Evolutionary conservation across 1,284 basidiomycete species (phyloP).

Genomic region (Pascua sp.): DNA sequence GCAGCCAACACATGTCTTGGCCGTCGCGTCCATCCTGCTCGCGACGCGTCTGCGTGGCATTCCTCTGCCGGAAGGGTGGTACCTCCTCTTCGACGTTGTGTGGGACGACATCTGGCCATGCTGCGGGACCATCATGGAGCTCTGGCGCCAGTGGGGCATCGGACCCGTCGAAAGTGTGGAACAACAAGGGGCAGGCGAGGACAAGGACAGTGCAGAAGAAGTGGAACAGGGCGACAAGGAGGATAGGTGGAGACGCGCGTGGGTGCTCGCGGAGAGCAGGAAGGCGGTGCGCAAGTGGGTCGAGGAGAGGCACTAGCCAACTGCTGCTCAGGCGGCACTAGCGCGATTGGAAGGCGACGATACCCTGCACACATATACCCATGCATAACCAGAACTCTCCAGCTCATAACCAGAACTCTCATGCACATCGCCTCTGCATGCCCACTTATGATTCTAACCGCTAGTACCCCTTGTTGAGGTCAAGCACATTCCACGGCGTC

Average conservation of each 20-base stretch:
- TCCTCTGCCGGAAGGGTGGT: constrained; percentile 75
- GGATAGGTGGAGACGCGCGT: constrained; percentile 57
- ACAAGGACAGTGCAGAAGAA: constrained; percentile 45
- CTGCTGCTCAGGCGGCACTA: no score
- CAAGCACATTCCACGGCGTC: constrained; percentile 29
- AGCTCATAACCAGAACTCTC: not conserved
- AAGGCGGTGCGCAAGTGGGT: constrained; percentile 52
- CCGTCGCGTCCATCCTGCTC: constrained; percentile 77
- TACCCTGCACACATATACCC: no score
- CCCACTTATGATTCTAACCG: not conserved
- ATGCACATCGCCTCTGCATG: not conserved
- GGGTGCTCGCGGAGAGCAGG: constrained; percentile 52
- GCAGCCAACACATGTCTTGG: constrained; percentile 81
- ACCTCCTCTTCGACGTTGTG: constrained; percentile 78
- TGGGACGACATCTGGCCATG: constrained; percentile 81
- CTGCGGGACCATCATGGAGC: constrained; percentile 70
- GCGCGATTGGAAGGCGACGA: no score
- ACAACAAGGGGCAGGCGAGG: constrained; percentile 30
- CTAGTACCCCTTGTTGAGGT: constrained; percentile 36
- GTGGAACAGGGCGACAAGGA: constrained; percentile 43
- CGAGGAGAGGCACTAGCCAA: no score
- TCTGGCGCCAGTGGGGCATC: constrained; percentile 54
- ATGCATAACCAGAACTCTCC: not conserved
- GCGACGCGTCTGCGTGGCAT: constrained; percentile 66
- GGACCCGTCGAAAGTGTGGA: constrained; percentile 1